Evolutionary conservation across 2,329 filamentous ascomycete genomes (phyloP), one percentile per base, ranked within the genome.

Genomic region (Neopestalotiopsis rosae): DNA sequence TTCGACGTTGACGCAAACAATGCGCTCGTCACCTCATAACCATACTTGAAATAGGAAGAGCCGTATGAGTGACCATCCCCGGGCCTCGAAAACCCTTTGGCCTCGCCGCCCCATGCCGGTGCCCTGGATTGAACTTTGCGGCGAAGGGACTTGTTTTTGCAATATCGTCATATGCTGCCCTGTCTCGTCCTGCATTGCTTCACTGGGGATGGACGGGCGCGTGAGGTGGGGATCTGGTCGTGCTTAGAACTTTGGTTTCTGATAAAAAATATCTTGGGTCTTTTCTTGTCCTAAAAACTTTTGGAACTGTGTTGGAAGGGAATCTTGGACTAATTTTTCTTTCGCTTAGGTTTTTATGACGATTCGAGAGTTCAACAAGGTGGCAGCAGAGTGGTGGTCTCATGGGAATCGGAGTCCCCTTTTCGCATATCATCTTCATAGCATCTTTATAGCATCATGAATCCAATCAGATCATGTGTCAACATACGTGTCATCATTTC

Each of bases 91-190:
- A 70, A 59, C 69, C 69, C 62, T 63, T 66, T 56, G 65, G 68
- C 68, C 66, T 65, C 64, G 32, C 68, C 68, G 57, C 42, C 66
- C 42, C 57, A 52, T 45, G 64, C 45, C 45, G 45, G 45, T 61
- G 49, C 42, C n/a, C 40, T 56, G 40, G 65, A 24, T 40, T 24
- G 65, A 38, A 42, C 58, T 52, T 67, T 66, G 66, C 73, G 73
- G 73, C 70, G 72, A 72, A 17, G 20, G 69, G 72, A 74, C 73
- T 76, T 75, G 77, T 38, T 28, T 28, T 28, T 79, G 77, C 76
- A 67, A 66, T 65, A 79, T 75, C 77, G 77, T 71, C 77, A 79
- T 71, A 74, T 79, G 77, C 76, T 78, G 76, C 76, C 77, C 74
- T 66, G 75, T 61, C 71, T 70, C 71, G 67, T 71, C 72, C 73